Base-by-base conservation (phyloP, 768 basidiomycete species). In the Kondoa subrosea region DNA sequence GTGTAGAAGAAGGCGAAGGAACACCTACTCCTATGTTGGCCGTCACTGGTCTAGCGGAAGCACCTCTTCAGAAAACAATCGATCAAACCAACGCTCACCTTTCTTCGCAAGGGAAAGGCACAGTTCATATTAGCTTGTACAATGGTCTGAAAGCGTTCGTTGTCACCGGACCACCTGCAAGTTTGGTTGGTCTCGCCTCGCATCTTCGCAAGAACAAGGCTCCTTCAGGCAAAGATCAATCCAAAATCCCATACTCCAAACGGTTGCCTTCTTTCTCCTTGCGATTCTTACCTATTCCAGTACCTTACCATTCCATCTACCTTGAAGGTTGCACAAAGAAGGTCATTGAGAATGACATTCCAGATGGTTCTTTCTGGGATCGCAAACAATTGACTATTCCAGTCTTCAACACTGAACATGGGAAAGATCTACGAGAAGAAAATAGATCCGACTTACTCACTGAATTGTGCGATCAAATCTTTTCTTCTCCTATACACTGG, bases 221-320 rank as follows among this genome's bases (percentile, higher is more conserved):
- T 0, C 83, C 90, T 0, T 81, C 81, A 25, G 90, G 90, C 40
- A 80, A 86, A 34, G 95, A 99, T 73, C 95, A 99, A 78, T 89
- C 86, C 82, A 95, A 95, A 72, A 80, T 84, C 1, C 88, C 91
- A 12, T 93, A 86, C 80, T 93, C 91, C 4, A 91, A 96, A 80
- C 84, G 95, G 73, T 93, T 93, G 78, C 86, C 88, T 3, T 87
- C 89, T 3, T 97, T 99, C 78, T 87, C 84, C 57, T 83, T 88
- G 61, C 86, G 95, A 58, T 99, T 97, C 81, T 80, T 99, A 74
- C 87, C 89, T n/a, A 87, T 99, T 74, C 87, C 85, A 65, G 93
- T 91, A 1, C 95, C 95, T 0, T 99, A 91, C 79, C 95, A 99
- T 81, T 92, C 91, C 77, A 80, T 80, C 25, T 93, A 96, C 78